Evolutionary conservation across 441 rosid species (phyloP).

Genomic region (Manihot esculenta): DNA sequence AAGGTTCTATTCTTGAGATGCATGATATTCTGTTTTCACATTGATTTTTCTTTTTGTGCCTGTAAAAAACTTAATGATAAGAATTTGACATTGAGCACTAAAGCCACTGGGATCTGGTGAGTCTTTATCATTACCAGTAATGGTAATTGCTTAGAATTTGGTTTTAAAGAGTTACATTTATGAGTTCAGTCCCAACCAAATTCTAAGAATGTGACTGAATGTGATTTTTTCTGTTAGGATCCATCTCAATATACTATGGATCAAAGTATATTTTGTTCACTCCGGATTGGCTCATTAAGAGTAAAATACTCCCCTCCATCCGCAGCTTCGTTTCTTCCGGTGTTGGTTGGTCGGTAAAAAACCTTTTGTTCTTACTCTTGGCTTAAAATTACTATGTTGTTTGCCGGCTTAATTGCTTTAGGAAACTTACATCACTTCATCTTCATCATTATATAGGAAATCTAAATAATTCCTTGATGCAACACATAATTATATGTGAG

Average conservation of each 20-base stretch:
- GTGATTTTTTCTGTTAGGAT: conserved; percentile 44
- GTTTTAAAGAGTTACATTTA: not conserved
- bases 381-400: no score
- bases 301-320: no score
- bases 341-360: no score
- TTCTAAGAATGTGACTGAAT: not conserved
- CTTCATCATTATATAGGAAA: no score
- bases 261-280: conserved; percentile 98
- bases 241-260: conserved; percentile 94
- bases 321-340: no score
- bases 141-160: no score
- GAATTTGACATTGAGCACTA: not conserved
- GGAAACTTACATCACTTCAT: no score
- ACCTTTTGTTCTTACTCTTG: not conserved
- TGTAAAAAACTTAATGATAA: not conserved
- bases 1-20: conserved; percentile 38
- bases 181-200: not conserved
- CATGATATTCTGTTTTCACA: not conserved
- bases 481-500: no score
- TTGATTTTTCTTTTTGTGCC: not conserved
- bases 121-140: not conserved
- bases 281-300: no score
- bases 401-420: no score
- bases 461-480: no score
- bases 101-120: not conserved